phyloP scores from a whole-genome alignment of 371 early-diverging fungal genomes.

The Mucor saturninus region DNA sequence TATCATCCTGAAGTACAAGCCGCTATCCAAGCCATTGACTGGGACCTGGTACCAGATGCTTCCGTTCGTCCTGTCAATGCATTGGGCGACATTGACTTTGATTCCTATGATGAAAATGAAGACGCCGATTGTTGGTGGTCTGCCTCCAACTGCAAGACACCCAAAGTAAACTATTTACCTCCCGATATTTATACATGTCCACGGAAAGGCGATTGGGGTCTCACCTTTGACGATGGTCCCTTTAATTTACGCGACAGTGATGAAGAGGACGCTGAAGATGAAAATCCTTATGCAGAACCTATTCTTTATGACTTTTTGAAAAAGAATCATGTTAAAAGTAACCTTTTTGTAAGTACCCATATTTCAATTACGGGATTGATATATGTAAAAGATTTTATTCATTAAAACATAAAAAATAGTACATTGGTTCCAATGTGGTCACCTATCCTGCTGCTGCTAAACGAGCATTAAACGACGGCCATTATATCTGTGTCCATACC shows the following conservation, averaged over 20 bases:
- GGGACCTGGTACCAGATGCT: slow-evolving; percentile 43
- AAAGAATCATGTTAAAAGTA: slow-evolving; percentile 20
- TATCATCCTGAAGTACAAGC: slow-evolving; percentile 39
- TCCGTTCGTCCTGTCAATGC: slow-evolving; percentile 21
- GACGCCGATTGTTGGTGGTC: slow-evolving; percentile 51
- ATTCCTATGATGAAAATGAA: slow-evolving; percentile 4
- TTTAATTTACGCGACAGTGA: slow-evolving; percentile 25
- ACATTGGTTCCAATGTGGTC: slow-evolving; percentile 51
- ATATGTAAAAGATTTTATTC: neutral
- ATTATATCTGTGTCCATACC: slow-evolving; percentile 53
- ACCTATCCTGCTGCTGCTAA: slow-evolving; percentile 47
- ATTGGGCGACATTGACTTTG: slow-evolving; percentile 4
- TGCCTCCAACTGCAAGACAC: slow-evolving; percentile 36
- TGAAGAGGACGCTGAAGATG: slow-evolving; percentile 11
- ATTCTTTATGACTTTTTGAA: slow-evolving; percentile 46
- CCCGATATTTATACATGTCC: slow-evolving; percentile 46
- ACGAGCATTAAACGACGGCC: slow-evolving; percentile 49
- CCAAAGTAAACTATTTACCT: slow-evolving; percentile 41
- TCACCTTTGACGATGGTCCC: slow-evolving; percentile 54
- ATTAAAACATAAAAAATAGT: slow-evolving; percentile 13
- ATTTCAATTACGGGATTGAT: neutral
- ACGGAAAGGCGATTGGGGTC: slow-evolving; percentile 44
- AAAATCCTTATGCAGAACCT: slow-evolving; percentile 42
- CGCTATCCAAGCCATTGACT: slow-evolving; percentile 43
- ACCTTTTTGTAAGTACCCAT: slow-evolving; percentile 30